These are phyloP conservation scores for Coemansia sp. DNA, from an alignment of 192 early-diverging fungal species.

Conservation along the genomic window DNA sequence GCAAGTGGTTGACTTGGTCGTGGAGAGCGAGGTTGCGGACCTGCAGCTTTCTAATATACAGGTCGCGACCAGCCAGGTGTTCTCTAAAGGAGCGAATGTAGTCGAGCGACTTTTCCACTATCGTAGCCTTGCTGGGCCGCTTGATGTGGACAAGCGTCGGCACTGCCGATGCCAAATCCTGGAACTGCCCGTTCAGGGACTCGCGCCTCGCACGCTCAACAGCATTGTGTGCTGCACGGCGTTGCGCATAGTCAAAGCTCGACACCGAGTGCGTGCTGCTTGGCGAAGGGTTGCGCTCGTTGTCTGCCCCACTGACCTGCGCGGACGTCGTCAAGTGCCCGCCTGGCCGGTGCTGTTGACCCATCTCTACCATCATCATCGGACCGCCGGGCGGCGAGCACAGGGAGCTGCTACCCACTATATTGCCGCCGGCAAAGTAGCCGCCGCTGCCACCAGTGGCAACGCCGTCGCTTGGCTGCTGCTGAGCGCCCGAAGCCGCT, in stretches of 20 bases:
- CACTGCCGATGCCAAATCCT: conserved; percentile 77
- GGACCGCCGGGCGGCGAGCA: conserved; percentile 13
- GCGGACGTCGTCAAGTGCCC: neutral
- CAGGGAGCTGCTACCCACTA: conserved; percentile 22
- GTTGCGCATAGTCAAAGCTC: conserved; percentile 55
- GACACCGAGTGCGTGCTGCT: conserved; percentile 22
- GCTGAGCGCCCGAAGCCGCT: neutral
- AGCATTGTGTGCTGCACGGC: conserved; percentile 76
- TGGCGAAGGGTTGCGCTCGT: conserved; percentile 46
- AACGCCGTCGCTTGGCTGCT: conserved; percentile 19
- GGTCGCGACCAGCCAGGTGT: conserved; percentile 45
- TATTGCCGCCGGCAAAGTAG: conserved; percentile 22
- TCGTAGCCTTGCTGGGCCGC: conserved; percentile 78
- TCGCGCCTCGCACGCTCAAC: conserved; percentile 79
- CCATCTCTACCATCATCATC: conserved; percentile 14
- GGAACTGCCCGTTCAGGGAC: conserved; percentile 75
- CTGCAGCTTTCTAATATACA: conserved; percentile 51
- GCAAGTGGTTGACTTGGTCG: conserved; percentile 62
- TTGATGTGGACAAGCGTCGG: conserved; percentile 69
- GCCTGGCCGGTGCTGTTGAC: neutral
- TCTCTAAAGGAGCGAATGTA: conserved; percentile 57
- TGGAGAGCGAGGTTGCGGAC: conserved; percentile 58
- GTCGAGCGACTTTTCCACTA: conserved; percentile 76
- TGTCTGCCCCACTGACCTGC: neutral
- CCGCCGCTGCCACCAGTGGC: conserved; percentile 5